Conservation (phyloP, 108 stramenopile genomes). For the Skeletonema potamos region DNA sequence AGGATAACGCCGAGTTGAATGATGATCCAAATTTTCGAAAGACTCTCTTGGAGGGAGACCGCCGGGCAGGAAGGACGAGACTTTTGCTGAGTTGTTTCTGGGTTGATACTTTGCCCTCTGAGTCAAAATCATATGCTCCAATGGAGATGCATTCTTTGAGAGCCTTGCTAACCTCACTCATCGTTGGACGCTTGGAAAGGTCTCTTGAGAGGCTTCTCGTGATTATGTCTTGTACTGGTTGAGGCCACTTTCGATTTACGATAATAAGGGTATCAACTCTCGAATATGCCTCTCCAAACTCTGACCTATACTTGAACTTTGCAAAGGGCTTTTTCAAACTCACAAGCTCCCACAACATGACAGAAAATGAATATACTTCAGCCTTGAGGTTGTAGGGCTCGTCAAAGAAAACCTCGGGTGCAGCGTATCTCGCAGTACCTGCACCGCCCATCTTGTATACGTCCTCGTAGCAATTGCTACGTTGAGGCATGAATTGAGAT, state of each 20-base stretch:
- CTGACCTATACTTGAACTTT: conserved; percentile 11
- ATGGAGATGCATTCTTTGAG: neutral
- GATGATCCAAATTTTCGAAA: too few relatives aligned
- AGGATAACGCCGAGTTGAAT: too few relatives aligned
- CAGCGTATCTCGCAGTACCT: conserved; percentile 58
- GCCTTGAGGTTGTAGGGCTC: conserved; percentile 65
- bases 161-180: neutral
- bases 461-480: conserved; percentile 55
- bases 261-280: too few relatives aligned
- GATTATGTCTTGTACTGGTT: neutral
- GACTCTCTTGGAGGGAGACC: too few relatives aligned
- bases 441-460: conserved; percentile 73
- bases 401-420: conserved; percentile 6
- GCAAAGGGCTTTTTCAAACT: neutral
- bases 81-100: too few relatives aligned
- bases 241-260: neutral
- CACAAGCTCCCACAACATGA: neutral
- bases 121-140: too few relatives aligned
- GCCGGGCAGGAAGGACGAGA: too few relatives aligned
- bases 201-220: neutral
- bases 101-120: too few relatives aligned
- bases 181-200: too few relatives aligned
- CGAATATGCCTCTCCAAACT: too few relatives aligned
- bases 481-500: conserved; percentile 27
- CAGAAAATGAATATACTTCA: neutral